These are phyloP conservation scores for Lepiota brunneoincarnata DNA, from an alignment of 768 basidiomycete genomes.

Conservation along the genomic window DNA sequence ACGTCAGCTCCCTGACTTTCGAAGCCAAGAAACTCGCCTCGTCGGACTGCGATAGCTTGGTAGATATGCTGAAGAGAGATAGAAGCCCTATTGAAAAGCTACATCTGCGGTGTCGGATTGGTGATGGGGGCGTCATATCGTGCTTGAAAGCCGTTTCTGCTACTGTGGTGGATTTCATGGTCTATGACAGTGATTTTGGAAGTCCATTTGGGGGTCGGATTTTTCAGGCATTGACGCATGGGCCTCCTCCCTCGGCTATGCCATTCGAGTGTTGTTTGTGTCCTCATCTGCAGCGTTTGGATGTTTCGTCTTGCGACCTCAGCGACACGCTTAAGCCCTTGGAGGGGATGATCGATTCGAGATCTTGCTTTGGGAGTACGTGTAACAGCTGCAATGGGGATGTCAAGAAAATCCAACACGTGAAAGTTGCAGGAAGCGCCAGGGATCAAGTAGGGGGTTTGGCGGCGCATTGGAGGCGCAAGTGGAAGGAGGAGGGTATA, in stretches of 20 bases:
- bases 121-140: neutral
- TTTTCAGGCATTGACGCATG: neutral
- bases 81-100: neutral
- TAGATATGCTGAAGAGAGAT: neutral
- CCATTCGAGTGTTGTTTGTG: neutral
- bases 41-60: neutral
- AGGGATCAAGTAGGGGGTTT: no score
- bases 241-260: no score
- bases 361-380: neutral
- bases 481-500: slow-evolving; percentile 1
- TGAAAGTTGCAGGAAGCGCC: neutral
- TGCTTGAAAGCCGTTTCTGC: neutral
- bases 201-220: neutral
- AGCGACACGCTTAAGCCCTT: neutral
- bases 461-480: neutral
- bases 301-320: neutral
- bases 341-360: neutral
- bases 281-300: slow-evolving; percentile 1
- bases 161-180: neutral
- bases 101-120: neutral
- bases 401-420: slow-evolving; percentile 1
- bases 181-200: neutral
- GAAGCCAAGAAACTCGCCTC: neutral
- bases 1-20: neutral
- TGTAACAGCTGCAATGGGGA: neutral